Evolutionary conservation across 139 green algal species (phyloP).

Genomic region (Chlamydomonas incerta): DNA sequence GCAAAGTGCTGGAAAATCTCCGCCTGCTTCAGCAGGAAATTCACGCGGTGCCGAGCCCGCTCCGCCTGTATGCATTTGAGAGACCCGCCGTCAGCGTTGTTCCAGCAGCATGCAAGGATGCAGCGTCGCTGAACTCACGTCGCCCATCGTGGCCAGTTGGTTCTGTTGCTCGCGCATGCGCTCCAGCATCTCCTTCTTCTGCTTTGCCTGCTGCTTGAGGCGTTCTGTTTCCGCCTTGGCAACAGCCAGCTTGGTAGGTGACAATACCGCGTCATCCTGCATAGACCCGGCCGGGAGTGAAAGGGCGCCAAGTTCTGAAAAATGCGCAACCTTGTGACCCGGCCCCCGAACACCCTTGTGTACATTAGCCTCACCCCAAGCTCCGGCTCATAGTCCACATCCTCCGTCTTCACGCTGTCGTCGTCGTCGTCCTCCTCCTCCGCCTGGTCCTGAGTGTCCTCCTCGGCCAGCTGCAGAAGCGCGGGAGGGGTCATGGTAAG

Average conservation of each 20-base stretch:
- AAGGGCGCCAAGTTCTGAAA: slow-evolving; percentile 6
- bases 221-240: slow-evolving; percentile 86
- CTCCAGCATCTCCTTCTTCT: slow-evolving; percentile 89
- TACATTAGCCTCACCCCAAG: slow-evolving; percentile 15
- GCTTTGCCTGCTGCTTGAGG: slow-evolving; percentile 81
- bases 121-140: slow-evolving; percentile 62
- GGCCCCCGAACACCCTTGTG: too few species aligned
- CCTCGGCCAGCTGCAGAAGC: too few species aligned
- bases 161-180: slow-evolving; percentile 86
- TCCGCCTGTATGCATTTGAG: slow-evolving; percentile 64
- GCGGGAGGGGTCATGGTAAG: too few species aligned
- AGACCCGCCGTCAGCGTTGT: too few species aligned
- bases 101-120: too few species aligned
- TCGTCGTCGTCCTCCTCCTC: slow-evolving; percentile 23
- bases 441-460: neutral
- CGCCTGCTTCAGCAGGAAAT: slow-evolving; percentile 96
- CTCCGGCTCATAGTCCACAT: slow-evolving; percentile 26
- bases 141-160: slow-evolving; percentile 61
- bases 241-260: slow-evolving; percentile 56
- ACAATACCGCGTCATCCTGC: slow-evolving; percentile 10
- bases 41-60: slow-evolving; percentile 81
- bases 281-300: neutral
- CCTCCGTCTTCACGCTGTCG: slow-evolving; percentile 19
- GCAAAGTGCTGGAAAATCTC: slow-evolving; percentile 99
- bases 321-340: too few species aligned